Percentiles rank a stretch among this genome's conserved stretches.
Conservation (phyloP, 768 basidiomycete species). For the Strobilomyces dryophilus region DNA sequence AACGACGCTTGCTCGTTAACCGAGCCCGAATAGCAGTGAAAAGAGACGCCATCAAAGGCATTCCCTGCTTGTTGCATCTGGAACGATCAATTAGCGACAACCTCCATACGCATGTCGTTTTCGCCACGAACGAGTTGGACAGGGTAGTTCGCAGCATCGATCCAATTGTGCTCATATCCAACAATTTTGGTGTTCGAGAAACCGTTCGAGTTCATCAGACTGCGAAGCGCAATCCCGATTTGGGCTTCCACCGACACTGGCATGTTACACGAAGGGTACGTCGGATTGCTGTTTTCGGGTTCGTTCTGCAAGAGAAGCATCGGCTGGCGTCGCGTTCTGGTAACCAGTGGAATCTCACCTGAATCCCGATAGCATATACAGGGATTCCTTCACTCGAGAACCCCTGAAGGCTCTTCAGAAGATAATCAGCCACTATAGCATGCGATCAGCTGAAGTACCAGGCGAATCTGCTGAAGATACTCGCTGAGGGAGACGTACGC, state of each 20-base stretch:
- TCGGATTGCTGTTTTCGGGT: slow-evolving; percentile 52
- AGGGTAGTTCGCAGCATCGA: slow-evolving; percentile 58
- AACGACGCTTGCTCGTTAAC: slow-evolving; percentile 54
- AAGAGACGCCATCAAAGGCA: slow-evolving; percentile 61
- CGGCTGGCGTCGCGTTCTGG: neutral
- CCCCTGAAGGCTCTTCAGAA: slow-evolving; percentile 68
- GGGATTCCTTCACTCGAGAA: slow-evolving; percentile 57
- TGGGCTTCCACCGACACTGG: slow-evolving; percentile 52
- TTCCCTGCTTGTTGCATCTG: slow-evolving; percentile 54
- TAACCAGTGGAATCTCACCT: slow-evolving; percentile 27
- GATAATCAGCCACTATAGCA: slow-evolving; percentile 60
- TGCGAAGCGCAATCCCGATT: slow-evolving; percentile 52
- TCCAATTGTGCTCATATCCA: slow-evolving; percentile 76
- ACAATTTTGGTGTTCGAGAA: slow-evolving; percentile 57
- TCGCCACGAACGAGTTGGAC: slow-evolving; percentile 43
- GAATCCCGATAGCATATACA: slow-evolving; percentile 59
- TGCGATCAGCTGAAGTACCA: neutral
- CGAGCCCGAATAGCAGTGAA: slow-evolving; percentile 67
- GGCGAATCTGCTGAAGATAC: slow-evolving; percentile 17
- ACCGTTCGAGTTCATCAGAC: slow-evolving; percentile 59
- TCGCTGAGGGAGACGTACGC: slow-evolving; percentile 46
- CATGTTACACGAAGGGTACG: slow-evolving; percentile 64
- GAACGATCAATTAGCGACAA: neutral
- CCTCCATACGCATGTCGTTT: neutral
- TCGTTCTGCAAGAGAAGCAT: slow-evolving; percentile 40